Percentiles rank a stretch among this genome's conserved stretches.
These are phyloP conservation scores for Alternaria sp. DNA, from an alignment of 2,329 filamentous ascomycete species.

Conservation along the genomic window DNA sequence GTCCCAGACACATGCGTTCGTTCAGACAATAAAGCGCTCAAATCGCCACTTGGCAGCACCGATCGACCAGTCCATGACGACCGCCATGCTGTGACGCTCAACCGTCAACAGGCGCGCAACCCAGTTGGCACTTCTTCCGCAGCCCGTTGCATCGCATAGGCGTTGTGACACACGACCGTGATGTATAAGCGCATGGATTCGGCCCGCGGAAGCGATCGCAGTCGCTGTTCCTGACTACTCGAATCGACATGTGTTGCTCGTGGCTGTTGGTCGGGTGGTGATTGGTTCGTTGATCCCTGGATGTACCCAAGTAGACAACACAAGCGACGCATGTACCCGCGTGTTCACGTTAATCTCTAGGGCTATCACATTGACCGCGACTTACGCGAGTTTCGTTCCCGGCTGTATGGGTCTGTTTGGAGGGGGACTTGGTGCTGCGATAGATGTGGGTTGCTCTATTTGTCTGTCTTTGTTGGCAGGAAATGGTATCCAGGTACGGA, in stretches of 20 bases:
- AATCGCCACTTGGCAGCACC: background rate
- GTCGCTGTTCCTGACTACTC: slow-evolving; percentile 8
- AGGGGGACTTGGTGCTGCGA: background rate
- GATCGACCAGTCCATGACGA: slow-evolving; percentile 3
- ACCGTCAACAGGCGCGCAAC: slow-evolving; percentile 3
- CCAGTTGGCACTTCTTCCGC: slow-evolving; percentile 13
- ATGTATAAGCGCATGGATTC: background rate
- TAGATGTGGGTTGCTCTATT: too few relatives aligned
- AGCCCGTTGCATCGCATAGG: background rate
- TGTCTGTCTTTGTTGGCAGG: too few relatives aligned
- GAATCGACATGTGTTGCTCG: slow-evolving; percentile 7
- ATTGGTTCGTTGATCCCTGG: background rate
- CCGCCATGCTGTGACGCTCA: background rate
- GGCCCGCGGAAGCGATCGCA: slow-evolving; percentile 6
- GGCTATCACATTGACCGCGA: slow-evolving; percentile 1
- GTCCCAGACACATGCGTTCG: background rate
- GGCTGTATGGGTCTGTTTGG: background rate
- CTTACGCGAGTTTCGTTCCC: background rate
- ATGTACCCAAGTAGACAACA: background rate
- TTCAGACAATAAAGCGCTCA: slow-evolving; percentile 7
- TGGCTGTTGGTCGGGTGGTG: background rate
- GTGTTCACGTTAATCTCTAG: slow-evolving; percentile 2
- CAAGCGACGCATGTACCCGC: slow-evolving; percentile 13
- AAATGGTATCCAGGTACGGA: too few relatives aligned
- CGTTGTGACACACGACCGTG: slow-evolving; percentile 8